phyloP scores from a whole-genome alignment of 768 basidiomycete genomes.

The Serendipita indica region DNA sequence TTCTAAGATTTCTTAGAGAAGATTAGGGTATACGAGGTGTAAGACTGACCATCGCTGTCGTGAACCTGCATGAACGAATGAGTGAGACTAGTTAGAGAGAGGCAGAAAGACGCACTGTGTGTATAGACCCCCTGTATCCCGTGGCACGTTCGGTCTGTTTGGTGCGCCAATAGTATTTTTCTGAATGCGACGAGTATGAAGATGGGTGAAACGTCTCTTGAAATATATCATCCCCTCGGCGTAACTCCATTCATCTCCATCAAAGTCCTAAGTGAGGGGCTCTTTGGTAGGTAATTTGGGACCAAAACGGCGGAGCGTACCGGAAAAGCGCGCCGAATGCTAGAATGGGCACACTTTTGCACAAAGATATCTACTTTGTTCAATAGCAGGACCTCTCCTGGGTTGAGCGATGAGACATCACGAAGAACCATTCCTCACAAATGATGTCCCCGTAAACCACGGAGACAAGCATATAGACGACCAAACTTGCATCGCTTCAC shows the following conservation, averaged over 20 bases:
- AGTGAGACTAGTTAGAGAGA: too few relatives aligned
- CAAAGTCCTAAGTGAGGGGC: too few relatives aligned
- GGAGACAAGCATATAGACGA: slow-evolving; percentile 96
- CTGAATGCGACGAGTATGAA: slow-evolving; percentile 50
- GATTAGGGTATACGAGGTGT: neutral
- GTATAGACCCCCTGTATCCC: too few relatives aligned
- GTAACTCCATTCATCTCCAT: slow-evolving; percentile 43
- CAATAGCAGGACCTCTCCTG: slow-evolving; percentile 68
- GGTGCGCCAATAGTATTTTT: neutral
- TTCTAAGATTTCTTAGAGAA: neutral
- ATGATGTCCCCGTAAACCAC: slow-evolving; percentile 90
- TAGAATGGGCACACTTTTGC: slow-evolving; percentile 62
- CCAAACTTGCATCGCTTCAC: slow-evolving; percentile 97
- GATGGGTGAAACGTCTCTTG: slow-evolving; percentile 63
- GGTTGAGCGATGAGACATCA: neutral
- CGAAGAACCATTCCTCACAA: slow-evolving; percentile 34
- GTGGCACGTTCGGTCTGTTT: neutral
- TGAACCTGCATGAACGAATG: too few relatives aligned
- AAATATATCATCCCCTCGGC: slow-evolving; percentile 79
- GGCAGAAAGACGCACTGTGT: neutral
- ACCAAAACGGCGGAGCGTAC: too few relatives aligned
- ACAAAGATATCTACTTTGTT: slow-evolving; percentile 90
- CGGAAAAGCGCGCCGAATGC: slow-evolving; percentile 82
- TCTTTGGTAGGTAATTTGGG: too few relatives aligned
- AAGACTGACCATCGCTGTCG: slow-evolving; percentile 1